Conservation (phyloP, 176 grass and related monocot species). For the Zoysia pacifica region DNA sequence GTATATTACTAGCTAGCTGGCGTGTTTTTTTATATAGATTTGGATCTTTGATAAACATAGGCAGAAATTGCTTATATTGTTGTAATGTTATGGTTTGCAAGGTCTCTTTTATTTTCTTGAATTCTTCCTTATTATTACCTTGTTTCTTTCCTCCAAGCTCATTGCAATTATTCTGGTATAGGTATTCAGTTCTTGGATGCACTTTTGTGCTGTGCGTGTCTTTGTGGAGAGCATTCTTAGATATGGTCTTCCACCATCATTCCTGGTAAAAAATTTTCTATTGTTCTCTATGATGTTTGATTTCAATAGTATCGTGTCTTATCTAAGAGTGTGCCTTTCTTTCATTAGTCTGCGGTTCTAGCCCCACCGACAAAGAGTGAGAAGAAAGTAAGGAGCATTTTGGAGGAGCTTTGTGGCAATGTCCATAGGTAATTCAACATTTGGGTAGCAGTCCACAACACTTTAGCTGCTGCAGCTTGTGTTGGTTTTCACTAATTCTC, state of each 20-base stretch:
- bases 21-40: too few relatives aligned
- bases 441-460: not conserved
- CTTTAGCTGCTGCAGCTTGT: not conserved
- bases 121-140: not conserved
- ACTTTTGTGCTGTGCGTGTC: slow-evolving; percentile 85
- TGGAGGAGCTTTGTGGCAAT: slow-evolving; percentile 70
- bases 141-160: not conserved
- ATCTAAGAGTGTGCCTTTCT: slow-evolving; percentile 3
- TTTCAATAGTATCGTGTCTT: not conserved
- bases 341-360: slow-evolving; percentile 73
- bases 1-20: too few relatives aligned
- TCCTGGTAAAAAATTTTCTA: slow-evolving; percentile 54
- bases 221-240: slow-evolving; percentile 98
- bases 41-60: not conserved
- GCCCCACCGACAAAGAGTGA: slow-evolving; percentile 73
- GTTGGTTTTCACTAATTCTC: slow-evolving; percentile 3
- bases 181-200: slow-evolving; percentile 99
- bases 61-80: not conserved
- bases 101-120: slow-evolving; percentile 4
- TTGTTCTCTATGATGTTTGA: slow-evolving; percentile 7
- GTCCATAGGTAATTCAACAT: slow-evolving; percentile 63
- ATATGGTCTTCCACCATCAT: slow-evolving; percentile 89
- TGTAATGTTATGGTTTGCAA: not conserved
- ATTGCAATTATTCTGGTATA: slow-evolving; percentile 31
- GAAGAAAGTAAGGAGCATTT: slow-evolving; percentile 91